Evolutionary conservation across 2,329 filamentous ascomycete species (phyloP).

Genomic region (Hypoxylon sp.): DNA sequence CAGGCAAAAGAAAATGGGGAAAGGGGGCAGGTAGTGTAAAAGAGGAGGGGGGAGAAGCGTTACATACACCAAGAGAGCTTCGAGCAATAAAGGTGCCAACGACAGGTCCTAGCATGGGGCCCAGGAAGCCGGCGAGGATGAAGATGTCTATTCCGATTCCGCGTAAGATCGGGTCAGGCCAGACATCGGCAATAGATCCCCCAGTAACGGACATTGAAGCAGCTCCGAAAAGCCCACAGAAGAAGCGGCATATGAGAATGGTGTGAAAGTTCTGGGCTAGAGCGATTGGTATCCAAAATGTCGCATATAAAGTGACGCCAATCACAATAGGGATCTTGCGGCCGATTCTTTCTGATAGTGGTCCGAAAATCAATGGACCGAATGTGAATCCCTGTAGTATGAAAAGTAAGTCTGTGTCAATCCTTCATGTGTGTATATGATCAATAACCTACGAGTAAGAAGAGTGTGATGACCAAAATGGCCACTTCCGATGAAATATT

Average conservation of each 20-base stretch:
- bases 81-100: neutral
- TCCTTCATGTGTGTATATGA: neutral
- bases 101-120: neutral
- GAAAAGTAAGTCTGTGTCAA: constrained; percentile 4
- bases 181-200: neutral
- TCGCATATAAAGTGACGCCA: neutral
- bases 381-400: neutral
- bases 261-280: neutral
- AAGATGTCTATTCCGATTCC: neutral
- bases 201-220: neutral
- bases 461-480: neutral
- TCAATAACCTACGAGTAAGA: neutral
- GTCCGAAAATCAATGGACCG: neutral
- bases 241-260: neutral
- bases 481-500: neutral
- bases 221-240: neutral
- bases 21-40: no score
- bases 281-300: neutral
- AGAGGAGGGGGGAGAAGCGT: neutral
- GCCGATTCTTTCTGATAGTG: neutral
- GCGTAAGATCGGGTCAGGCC: neutral
- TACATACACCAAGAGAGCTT: neutral
- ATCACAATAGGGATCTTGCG: constrained; percentile 8
- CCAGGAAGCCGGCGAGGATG: neutral
- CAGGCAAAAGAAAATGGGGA: no score